phyloP scores from a whole-genome alignment of 2,329 filamentous ascomycete genomes.

The Trichoderma asperellum region DNA sequence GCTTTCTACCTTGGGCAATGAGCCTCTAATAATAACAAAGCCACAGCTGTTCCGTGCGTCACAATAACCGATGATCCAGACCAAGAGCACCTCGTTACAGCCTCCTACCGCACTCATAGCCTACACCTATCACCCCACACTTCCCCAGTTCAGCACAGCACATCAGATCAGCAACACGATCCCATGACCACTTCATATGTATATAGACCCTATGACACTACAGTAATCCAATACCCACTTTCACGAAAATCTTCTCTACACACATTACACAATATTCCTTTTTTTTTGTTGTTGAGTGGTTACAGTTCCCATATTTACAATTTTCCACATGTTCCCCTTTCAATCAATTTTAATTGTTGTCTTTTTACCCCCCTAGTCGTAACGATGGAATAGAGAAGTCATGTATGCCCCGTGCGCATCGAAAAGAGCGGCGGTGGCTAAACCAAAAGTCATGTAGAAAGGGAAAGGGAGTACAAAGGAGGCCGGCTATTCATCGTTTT shows the following conservation, averaged over 20 bases:
- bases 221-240: constrained; percentile 47
- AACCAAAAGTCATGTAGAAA: constrained; percentile 50
- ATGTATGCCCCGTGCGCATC: constrained; percentile 46
- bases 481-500: constrained; percentile 37
- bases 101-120: constrained; percentile 10
- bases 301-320: constrained; percentile 28
- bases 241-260: constrained; percentile 37
- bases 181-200: constrained; percentile 46
- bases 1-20: neutral
- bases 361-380: constrained; percentile 37
- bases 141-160: constrained; percentile 33
- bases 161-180: constrained; percentile 42
- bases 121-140: constrained; percentile 21
- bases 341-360: constrained; percentile 34
- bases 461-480: constrained; percentile 45
- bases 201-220: constrained; percentile 46
- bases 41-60: neutral
- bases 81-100: constrained; percentile 3
- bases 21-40: constrained; percentile 5
- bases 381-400: constrained; percentile 48
- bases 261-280: constrained; percentile 37
- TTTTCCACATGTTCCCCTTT: constrained; percentile 12
- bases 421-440: constrained; percentile 40
- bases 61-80: neutral
- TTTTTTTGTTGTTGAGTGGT: constrained; percentile 31